phyloP scores from a whole-genome alignment of 2,329 filamentous ascomycete species.

The Neodidymelliopsis sp. region DNA sequence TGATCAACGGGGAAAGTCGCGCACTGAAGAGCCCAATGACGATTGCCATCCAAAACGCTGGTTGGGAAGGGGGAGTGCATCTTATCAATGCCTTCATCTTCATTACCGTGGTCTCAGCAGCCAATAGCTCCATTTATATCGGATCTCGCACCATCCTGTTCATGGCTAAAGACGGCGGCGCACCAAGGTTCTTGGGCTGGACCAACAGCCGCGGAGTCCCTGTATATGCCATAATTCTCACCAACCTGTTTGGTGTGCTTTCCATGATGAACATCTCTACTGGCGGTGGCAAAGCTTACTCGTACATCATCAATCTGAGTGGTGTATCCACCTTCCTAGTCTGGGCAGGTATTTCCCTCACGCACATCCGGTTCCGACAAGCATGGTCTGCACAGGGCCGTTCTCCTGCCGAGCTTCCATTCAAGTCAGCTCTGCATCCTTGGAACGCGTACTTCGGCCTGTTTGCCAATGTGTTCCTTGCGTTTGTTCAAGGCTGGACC shows the following conservation, averaged over 20 bases:
- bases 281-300: constrained; percentile 69
- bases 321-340: constrained; percentile 76
- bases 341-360: constrained; percentile 74
- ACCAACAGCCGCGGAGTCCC: constrained; percentile 70
- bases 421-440: constrained; percentile 56
- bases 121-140: constrained; percentile 79
- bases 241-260: constrained; percentile 74
- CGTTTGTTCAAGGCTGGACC: constrained; percentile 62
- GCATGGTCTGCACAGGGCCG: constrained; percentile 60
- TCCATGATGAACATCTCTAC: constrained; percentile 78
- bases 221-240: constrained; percentile 68
- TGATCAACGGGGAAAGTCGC: constrained; percentile 68
- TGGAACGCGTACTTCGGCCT: constrained; percentile 61
- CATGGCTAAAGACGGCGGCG: constrained; percentile 77
- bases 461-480: constrained; percentile 58
- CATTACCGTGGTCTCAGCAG: constrained; percentile 67
- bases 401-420: constrained; percentile 56
- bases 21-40: constrained; percentile 66
- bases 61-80: constrained; percentile 75
- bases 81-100: constrained; percentile 73
- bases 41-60: constrained; percentile 69
- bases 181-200: constrained; percentile 72
- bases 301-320: constrained; percentile 73
- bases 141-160: constrained; percentile 76
- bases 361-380: constrained; percentile 73